Conservation (phyloP, 192 early-diverging fungal species). For the Piromyces sp. region DNA sequence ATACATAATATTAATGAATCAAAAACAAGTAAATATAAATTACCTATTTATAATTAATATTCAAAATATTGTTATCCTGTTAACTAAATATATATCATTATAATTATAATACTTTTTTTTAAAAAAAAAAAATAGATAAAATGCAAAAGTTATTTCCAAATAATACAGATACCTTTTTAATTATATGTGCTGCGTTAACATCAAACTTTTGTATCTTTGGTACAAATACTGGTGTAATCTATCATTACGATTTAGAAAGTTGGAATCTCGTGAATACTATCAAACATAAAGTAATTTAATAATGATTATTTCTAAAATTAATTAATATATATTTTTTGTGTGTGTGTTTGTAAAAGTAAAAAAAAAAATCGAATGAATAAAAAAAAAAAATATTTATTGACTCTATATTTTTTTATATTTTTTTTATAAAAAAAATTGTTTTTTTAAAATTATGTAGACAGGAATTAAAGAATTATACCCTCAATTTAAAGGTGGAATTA, state of each 20-base stretch:
- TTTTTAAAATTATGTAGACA: too few species aligned
- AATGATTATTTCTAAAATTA: not conserved
- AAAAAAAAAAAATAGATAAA: not conserved
- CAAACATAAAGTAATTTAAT: constrained; percentile 16
- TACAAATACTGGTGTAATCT: constrained; percentile 10
- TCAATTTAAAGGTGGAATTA: constrained; percentile 15
- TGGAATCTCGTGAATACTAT: constrained; percentile 19
- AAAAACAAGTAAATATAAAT: not conserved
- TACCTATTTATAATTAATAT: too few species aligned
- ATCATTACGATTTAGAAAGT: constrained; percentile 18
- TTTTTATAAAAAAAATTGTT: too few species aligned
- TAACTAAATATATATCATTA: too few species aligned
- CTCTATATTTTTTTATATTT: too few species aligned
- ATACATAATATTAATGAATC: constrained; percentile 17
- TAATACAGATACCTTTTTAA: not conserved
- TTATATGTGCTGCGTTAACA: constrained; percentile 12
- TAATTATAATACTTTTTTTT: too few species aligned
- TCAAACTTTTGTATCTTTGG: constrained; percentile 18
- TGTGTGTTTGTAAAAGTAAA: too few species aligned
- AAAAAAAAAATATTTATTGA: too few species aligned
- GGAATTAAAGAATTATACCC: constrained; percentile 13
- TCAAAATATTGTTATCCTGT: too few species aligned
- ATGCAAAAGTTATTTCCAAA: constrained; percentile 15
- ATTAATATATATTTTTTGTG: too few species aligned
- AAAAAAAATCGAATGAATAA: too few species aligned